Conservation (phyloP, 306 rosid species). For the Citrullus colocynthis region DNA sequence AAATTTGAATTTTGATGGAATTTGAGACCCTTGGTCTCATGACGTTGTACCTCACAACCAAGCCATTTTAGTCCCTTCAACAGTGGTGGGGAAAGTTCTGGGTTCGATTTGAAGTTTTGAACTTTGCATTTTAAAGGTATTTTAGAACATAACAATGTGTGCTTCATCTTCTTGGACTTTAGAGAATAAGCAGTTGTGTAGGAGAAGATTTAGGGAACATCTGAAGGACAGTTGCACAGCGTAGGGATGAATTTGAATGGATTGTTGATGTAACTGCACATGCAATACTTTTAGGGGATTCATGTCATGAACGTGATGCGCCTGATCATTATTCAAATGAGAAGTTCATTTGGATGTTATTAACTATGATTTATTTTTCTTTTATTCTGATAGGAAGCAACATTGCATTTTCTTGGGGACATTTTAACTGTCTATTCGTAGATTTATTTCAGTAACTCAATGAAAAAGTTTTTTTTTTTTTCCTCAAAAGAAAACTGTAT, state of each 20-base stretch:
- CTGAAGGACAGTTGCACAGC: not conserved
- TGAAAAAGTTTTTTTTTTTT: too few relatives aligned
- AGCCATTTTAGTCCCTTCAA: not conserved
- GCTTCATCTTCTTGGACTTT: not conserved
- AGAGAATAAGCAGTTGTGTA: not conserved
- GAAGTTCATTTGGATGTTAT: constrained; percentile 1
- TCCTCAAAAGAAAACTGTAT: too few relatives aligned
- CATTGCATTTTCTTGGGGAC: not conserved
- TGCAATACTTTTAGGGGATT: not conserved
- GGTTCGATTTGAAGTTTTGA: not conserved
- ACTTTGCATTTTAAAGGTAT: not conserved
- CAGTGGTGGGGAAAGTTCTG: not conserved
- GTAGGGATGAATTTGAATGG: not conserved
- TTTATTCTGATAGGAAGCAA: not conserved
- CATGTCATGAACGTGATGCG: not conserved
- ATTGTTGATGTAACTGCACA: not conserved
- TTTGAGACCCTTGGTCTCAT: not conserved
- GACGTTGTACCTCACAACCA: not conserved
- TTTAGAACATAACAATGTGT: not conserved
- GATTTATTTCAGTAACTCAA: too few relatives aligned
- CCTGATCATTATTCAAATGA: not conserved
- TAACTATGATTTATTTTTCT: not conserved
- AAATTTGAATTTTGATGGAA: not conserved
- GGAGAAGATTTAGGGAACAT: not conserved
- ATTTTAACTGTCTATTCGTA: not conserved